Percentiles rank a stretch among this genome's conserved stretches.
Evolutionary conservation across 495 filamentous ascomycete genomes (phyloP).

Genomic region (Annulohypoxylon maeteangense): DNA sequence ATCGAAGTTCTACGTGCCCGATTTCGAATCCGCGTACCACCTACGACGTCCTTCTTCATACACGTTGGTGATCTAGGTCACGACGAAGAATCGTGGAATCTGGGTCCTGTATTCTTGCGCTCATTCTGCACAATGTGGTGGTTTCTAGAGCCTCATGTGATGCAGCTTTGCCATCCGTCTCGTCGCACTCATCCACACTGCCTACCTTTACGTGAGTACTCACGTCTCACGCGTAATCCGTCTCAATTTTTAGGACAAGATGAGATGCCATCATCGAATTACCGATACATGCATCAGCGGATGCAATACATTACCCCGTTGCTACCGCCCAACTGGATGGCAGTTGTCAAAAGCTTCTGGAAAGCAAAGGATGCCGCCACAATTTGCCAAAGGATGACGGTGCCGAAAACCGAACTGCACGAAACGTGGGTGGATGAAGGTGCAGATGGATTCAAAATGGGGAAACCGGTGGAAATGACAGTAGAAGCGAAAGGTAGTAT

Average conservation of each 20-base stretch:
- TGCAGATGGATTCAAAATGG: no score
- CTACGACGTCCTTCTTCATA: slow-evolving; percentile 16
- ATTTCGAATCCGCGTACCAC: slow-evolving; percentile 18
- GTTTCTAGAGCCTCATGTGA: slow-evolving; percentile 18
- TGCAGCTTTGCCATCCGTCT: slow-evolving; percentile 11
- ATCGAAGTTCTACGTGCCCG: neutral
- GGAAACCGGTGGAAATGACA: neutral
- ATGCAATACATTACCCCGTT: slow-evolving; percentile 11
- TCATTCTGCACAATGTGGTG: slow-evolving; percentile 32
- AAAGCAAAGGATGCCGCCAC: neutral
- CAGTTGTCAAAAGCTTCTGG: slow-evolving; percentile 15
- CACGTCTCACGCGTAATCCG: neutral
- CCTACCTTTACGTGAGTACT: neutral
- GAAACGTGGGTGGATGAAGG: no score
- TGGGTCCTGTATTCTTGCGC: neutral
- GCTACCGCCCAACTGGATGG: neutral
- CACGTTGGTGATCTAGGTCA: slow-evolving; percentile 13
- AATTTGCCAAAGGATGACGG: slow-evolving; percentile 8
- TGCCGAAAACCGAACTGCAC: no score
- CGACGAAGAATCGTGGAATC: neutral
- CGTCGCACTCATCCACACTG: slow-evolving; percentile 14
- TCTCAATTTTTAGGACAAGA: neutral
- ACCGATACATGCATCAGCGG: neutral
- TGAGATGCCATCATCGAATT: neutral
- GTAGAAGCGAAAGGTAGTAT: slow-evolving; percentile 17